Conservation (phyloP, 306 rosid genomes). For the Fragaria nilgerrensis region DNA sequence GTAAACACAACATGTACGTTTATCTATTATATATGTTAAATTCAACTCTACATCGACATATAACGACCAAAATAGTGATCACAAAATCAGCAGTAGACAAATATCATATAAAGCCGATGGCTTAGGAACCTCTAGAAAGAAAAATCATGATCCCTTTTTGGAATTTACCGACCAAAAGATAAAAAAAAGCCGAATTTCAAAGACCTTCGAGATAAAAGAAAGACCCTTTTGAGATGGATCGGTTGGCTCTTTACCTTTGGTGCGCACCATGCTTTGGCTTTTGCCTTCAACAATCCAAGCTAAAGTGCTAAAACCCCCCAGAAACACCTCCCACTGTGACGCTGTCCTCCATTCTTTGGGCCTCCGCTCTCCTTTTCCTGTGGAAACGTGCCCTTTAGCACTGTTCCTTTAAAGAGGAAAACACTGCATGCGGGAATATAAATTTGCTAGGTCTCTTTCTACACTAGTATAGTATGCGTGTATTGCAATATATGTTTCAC, state of each 20-base stretch:
- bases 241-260: constrained; percentile 10
- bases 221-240: constrained; percentile 26
- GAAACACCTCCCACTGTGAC: constrained; percentile 3
- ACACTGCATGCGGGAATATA: constrained; percentile 91
- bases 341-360: constrained; percentile 12
- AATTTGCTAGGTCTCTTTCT: constrained; percentile 18
- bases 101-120: constrained; percentile 17
- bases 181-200: constrained; percentile 42
- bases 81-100: constrained; percentile 32
- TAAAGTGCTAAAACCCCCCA: constrained; percentile 5
- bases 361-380: constrained; percentile 28
- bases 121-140: not conserved
- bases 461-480: constrained; percentile 48
- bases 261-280: constrained; percentile 36
- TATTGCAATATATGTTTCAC: constrained; percentile 32
- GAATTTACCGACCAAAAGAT: constrained; percentile 53
- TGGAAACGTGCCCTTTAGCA: constrained; percentile 59
- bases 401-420: constrained; percentile 55
- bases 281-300: constrained; percentile 29
- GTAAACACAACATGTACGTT: too few species aligned
- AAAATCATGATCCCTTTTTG: constrained; percentile 33
- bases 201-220: constrained; percentile 26
- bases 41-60: not conserved
- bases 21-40: too few species aligned
- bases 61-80: not conserved